Percentiles rank a stretch among this genome's conserved stretches.
Conservation (phyloP, 371 early-diverging fungal species). For the Mucor racemosus region DNA sequence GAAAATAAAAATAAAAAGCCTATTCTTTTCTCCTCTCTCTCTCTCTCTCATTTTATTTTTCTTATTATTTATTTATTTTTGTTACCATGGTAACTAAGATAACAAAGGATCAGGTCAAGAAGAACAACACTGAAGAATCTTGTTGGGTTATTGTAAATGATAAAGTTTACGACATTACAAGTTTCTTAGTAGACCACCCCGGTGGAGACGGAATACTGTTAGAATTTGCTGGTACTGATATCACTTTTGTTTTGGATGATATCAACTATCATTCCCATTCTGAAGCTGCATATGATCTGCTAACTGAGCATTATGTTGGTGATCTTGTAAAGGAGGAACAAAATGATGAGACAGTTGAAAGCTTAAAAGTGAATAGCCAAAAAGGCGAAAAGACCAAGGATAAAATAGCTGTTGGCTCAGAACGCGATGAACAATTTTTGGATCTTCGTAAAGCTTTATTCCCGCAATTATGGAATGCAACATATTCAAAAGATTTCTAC, state of each 20-base stretch:
- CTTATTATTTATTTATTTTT: background rate
- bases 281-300: slow-evolving; percentile 82
- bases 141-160: slow-evolving; percentile 96
- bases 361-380: background rate
- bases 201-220: slow-evolving; percentile 75
- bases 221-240: slow-evolving; percentile 78
- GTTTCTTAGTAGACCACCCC: slow-evolving; percentile 89
- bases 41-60: background rate
- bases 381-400: slow-evolving; percentile 6
- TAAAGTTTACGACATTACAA: slow-evolving; percentile 93
- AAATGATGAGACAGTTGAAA: background rate
- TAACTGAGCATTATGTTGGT: slow-evolving; percentile 84
- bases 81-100: background rate
- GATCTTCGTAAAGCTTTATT: slow-evolving; percentile 87
- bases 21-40: background rate
- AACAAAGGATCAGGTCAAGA: slow-evolving; percentile 57
- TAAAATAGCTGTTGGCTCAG: background rate
- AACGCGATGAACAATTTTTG: slow-evolving; percentile 69
- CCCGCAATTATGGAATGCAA: slow-evolving; percentile 79
- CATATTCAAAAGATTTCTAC: slow-evolving; percentile 82
- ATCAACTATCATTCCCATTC: slow-evolving; percentile 79
- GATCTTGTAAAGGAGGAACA: slow-evolving; percentile 41
- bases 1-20: slow-evolving; percentile 1
- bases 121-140: slow-evolving; percentile 84
- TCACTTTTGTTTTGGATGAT: slow-evolving; percentile 75